Conservation (phyloP, 2,329 filamentous ascomycete species). For the Calonectria ilicicola region DNA sequence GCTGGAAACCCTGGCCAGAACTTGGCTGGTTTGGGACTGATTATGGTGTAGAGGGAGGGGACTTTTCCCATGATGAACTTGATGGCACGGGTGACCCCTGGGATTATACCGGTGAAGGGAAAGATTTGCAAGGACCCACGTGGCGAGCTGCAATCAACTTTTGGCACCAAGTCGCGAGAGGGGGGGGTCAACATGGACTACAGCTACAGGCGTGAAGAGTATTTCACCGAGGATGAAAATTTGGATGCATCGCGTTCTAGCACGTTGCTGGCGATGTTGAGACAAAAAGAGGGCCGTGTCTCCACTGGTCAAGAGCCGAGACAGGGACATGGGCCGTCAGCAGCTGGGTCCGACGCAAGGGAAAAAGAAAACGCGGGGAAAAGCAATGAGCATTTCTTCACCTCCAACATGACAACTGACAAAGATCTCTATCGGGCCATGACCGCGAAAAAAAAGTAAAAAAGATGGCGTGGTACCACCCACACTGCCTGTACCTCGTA, state of each 20-base stretch:
- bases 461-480: background rate
- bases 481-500: background rate
- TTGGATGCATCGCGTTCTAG: conserved; percentile 20
- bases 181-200: background rate
- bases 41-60: background rate
- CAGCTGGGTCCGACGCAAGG: background rate
- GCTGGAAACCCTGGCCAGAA: background rate
- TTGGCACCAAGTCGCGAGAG: background rate
- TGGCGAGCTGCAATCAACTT: background rate
- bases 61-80: background rate
- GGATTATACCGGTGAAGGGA: conserved; percentile 6
- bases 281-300: background rate
- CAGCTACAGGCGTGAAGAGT: background rate
- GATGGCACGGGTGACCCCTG: conserved; percentile 21
- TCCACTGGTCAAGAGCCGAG: conserved; percentile 13
- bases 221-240: background rate
- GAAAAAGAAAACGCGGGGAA: conserved; percentile 19
- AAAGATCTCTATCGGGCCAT: background rate
- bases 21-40: background rate
- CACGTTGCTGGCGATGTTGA: background rate
- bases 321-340: background rate
- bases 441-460: background rate
- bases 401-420: background rate
- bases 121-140: conserved; percentile 18
- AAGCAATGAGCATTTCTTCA: background rate